Evolutionary conservation across 257 asterid genomes (phyloP).

Genomic region (Linderniella brevidens): DNA sequence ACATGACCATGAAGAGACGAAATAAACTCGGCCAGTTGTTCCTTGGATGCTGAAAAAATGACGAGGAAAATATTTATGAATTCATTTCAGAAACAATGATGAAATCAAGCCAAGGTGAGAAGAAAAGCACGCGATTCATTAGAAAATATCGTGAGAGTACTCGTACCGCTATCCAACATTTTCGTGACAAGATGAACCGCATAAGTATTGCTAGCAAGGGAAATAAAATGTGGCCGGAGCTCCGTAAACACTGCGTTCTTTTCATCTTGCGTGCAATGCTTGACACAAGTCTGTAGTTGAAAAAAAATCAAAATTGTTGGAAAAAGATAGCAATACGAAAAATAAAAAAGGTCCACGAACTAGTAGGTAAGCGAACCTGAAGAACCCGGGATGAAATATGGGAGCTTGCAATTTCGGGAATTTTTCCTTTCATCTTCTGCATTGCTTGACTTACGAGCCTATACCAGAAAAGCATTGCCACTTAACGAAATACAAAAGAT

Average conservation of each 20-base stretch:
- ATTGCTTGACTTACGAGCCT: conserved; percentile 79
- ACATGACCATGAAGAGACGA: conserved; percentile 10
- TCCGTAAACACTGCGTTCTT: conserved; percentile 52
- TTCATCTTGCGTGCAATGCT: conserved; percentile 79
- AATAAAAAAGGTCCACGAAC: not conserved
- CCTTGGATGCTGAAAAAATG: conserved; percentile 52
- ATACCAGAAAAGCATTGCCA: conserved; percentile 5
- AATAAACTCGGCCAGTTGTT: conserved; percentile 46
- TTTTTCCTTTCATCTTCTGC: conserved; percentile 77
- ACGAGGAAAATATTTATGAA: not conserved
- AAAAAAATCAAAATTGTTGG: conserved; percentile 3
- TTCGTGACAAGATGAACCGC: conserved; percentile 80
- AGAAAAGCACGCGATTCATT: not conserved
- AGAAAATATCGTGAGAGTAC: no score
- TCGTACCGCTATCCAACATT: conserved; percentile 68
- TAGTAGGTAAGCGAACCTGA: conserved; percentile 38
- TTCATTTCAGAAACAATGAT: conserved; percentile 4
- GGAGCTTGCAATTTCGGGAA: conserved; percentile 77
- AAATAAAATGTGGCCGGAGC: conserved; percentile 58
- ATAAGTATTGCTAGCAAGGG: conserved; percentile 54
- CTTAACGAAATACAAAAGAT: not conserved
- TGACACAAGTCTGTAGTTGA: conserved; percentile 56
- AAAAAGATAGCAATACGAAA: not conserved
- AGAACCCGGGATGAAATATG: conserved; percentile 86
- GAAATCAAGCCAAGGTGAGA: not conserved